These are phyloP conservation scores for Lepraria neglecta DNA, from an alignment of 495 filamentous ascomycete species.

Conservation along the genomic window DNA sequence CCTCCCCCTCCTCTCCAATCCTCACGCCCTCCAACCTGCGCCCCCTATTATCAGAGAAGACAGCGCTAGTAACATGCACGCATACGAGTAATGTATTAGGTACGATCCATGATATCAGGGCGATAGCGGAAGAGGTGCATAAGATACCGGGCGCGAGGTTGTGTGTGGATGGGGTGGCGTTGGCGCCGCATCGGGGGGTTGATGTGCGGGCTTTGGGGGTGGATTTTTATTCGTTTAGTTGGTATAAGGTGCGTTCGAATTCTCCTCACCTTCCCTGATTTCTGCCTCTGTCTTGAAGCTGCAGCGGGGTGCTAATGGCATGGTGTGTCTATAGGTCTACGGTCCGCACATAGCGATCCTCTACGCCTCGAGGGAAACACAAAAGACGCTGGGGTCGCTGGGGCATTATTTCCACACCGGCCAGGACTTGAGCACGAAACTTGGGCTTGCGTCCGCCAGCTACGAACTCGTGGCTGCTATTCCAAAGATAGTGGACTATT, in stretches of 20 bases:
- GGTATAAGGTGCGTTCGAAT: constrained; percentile 55
- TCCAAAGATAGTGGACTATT: constrained; percentile 50
- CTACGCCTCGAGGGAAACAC: constrained; percentile 50
- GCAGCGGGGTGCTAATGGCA: neutral
- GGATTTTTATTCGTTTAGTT: constrained; percentile 69
- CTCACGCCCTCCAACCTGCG: constrained; percentile 49
- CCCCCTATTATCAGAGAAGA: constrained; percentile 50
- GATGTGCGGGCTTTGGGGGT: constrained; percentile 60
- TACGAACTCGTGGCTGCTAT: constrained; percentile 62
- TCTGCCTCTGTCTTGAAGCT: neutral
- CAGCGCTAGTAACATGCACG: constrained; percentile 60
- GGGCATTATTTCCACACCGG: constrained; percentile 63
- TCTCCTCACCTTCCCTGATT: neutral
- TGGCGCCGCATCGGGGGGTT: constrained; percentile 60
- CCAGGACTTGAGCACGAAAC: constrained; percentile 52
- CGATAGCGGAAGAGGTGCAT: constrained; percentile 49
- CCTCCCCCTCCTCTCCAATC: constrained; percentile 35
- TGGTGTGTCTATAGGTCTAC: too few relatives aligned
- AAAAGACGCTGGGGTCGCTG: constrained; percentile 46
- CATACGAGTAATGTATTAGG: constrained; percentile 68
- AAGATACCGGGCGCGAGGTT: constrained; percentile 41
- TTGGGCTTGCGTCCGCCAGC: constrained; percentile 57
- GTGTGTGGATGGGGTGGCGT: constrained; percentile 59
- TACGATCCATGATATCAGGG: constrained; percentile 56
- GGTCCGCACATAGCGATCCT: constrained; percentile 65